phyloP scores from a whole-genome alignment of 2,329 filamentous ascomycete genomes.

The Colletotrichum higginsianum region DNA sequence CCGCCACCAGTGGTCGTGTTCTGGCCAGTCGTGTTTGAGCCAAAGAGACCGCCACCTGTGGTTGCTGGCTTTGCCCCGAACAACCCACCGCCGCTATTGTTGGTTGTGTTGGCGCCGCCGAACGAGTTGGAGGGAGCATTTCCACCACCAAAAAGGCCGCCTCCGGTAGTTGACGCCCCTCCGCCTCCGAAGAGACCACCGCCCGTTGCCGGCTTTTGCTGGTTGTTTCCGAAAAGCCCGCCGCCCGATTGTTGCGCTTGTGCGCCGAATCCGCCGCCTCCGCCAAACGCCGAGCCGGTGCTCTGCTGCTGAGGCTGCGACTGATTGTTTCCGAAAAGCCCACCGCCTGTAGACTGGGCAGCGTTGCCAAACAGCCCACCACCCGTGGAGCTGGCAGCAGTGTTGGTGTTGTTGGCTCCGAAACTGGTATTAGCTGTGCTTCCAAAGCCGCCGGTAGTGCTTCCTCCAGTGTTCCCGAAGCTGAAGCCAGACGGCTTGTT shows the following conservation, averaged over 20 bases:
- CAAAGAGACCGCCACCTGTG: constrained; percentile 64
- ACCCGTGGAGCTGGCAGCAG: constrained; percentile 46
- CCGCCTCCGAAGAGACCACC: constrained; percentile 44
- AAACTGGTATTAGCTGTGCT: constrained; percentile 57
- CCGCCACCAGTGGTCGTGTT: constrained; percentile 54
- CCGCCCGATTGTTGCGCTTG: constrained; percentile 45
- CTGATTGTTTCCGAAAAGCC: constrained; percentile 56
- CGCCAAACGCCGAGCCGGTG: constrained; percentile 47
- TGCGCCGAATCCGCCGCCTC: constrained; percentile 46
- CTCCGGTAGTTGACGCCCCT: constrained; percentile 51
- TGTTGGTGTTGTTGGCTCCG: constrained; percentile 51
- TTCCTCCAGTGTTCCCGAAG: constrained; percentile 58
- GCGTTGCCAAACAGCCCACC: constrained; percentile 63
- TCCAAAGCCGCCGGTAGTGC: constrained; percentile 47
- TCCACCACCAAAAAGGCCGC: constrained; percentile 57
- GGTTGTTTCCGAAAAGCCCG: constrained; percentile 48
- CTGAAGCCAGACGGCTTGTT: constrained; percentile 58
- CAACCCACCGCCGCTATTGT: constrained; percentile 54
- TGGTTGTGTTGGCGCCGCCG: constrained; percentile 61
- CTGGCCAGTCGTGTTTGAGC: constrained; percentile 51
- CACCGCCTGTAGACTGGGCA: constrained; percentile 50
- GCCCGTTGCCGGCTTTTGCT: constrained; percentile 41
- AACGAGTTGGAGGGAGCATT: constrained; percentile 55
- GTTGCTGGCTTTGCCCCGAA: constrained; percentile 59
- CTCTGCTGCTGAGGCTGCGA: constrained; percentile 45